Percentiles rank a stretch among this genome's conserved stretches.
phyloP scores from a whole-genome alignment of 2,329 filamentous ascomycete species.

The Teratosphaeriaceae sp. region DNA sequence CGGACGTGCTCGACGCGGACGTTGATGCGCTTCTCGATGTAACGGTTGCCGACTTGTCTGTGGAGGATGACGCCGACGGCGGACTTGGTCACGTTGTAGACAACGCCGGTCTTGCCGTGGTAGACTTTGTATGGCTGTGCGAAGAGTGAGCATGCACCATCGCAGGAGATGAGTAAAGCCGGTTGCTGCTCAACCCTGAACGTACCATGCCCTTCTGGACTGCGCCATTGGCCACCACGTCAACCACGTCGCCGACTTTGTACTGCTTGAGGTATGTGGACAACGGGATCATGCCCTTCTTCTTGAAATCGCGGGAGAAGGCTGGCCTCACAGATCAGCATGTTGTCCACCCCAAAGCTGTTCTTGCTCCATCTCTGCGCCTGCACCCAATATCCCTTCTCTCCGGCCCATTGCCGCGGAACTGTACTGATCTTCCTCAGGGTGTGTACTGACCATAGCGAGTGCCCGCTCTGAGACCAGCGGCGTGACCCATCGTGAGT shows the following conservation, averaged over 20 bases:
- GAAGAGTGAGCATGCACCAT: neutral
- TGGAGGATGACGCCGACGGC: constrained; percentile 98
- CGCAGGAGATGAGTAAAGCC: neutral
- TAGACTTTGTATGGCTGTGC: constrained; percentile 88
- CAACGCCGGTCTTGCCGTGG: constrained; percentile 81
- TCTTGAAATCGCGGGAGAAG: constrained; percentile 90
- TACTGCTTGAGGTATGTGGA: constrained; percentile 93
- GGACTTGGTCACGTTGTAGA: constrained; percentile 91
- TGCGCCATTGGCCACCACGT: constrained; percentile 98
- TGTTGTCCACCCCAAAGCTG: neutral
- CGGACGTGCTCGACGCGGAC: constrained; percentile 95
- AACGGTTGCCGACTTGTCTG: constrained; percentile 99
- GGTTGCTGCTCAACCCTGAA: constrained; percentile 16
- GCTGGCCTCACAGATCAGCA: constrained; percentile 32
- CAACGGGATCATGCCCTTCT: constrained; percentile 89
- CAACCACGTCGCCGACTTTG: constrained; percentile 98
- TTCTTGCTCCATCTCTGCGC: neutral
- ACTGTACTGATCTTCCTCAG: constrained; percentile 2
- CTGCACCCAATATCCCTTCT: neutral
- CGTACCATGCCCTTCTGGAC: constrained; percentile 86
- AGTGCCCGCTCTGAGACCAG: constrained; percentile 39
- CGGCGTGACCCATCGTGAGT: constrained; percentile 49
- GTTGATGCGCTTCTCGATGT: constrained; percentile 99
- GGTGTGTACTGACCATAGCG: constrained; percentile 31
- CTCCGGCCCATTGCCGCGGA: neutral